phyloP scores from a whole-genome alignment of 2,329 filamentous ascomycete species.

The Orbilia oligospora region DNA sequence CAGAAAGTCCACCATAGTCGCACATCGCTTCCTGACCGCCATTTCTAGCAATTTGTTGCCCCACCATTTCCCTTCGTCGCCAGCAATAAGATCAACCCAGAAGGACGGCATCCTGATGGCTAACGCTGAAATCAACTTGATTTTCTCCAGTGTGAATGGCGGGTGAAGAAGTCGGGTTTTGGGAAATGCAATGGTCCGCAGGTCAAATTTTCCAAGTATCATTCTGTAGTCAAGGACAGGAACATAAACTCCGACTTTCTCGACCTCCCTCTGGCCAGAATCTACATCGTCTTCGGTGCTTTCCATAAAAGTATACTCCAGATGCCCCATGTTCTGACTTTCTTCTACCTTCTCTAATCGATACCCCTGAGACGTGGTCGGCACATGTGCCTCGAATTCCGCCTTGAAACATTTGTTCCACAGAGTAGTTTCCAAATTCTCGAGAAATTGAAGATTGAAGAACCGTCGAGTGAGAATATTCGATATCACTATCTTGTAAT shows the following conservation, averaged over 20 bases:
- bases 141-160: slow-evolving; percentile 32
- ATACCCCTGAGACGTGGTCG: not conserved
- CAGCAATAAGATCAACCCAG: slow-evolving; percentile 2
- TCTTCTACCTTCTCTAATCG: not conserved
- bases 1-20: slow-evolving; percentile 39
- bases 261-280: not conserved
- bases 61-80: slow-evolving; percentile 13
- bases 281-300: not conserved
- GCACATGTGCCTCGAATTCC: slow-evolving; percentile 2
- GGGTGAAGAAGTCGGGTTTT: slow-evolving; percentile 26
- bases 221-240: slow-evolving; percentile 26
- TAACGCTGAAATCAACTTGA: slow-evolving; percentile 14
- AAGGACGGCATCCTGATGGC: slow-evolving; percentile 20
- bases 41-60: slow-evolving; percentile 20
- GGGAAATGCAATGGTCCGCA: slow-evolving; percentile 30
- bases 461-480: slow-evolving; percentile 38
- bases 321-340: slow-evolving; percentile 10
- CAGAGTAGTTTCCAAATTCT: slow-evolving; percentile 16
- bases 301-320: slow-evolving; percentile 7
- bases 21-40: slow-evolving; percentile 35
- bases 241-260: not conserved
- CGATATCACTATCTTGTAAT: slow-evolving; percentile 25
- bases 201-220: slow-evolving; percentile 27
- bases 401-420: slow-evolving; percentile 31
- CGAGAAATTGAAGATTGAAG: slow-evolving; percentile 25